Conservation (phyloP, 2,329 filamentous ascomycete genomes). For the Cercospora canescens region DNA sequence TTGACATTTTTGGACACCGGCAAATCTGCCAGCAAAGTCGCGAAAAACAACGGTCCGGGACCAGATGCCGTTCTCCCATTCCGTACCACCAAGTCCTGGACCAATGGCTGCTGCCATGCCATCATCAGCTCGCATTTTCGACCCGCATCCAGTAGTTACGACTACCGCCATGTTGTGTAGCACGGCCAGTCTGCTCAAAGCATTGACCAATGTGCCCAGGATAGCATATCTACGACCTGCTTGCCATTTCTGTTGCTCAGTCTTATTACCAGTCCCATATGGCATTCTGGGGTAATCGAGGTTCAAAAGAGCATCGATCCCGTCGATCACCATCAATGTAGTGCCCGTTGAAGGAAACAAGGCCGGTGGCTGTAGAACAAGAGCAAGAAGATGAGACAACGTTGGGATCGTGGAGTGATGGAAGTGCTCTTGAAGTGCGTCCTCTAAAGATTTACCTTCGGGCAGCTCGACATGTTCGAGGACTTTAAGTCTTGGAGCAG, state of each 20-base stretch:
- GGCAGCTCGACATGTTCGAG: background rate
- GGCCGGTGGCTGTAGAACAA: slow-evolving; percentile 67
- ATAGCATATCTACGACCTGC: slow-evolving; percentile 58
- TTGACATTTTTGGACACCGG: slow-evolving; percentile 47
- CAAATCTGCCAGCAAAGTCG: slow-evolving; percentile 58
- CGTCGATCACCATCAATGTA: slow-evolving; percentile 74
- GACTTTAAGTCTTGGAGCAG: slow-evolving; percentile 7
- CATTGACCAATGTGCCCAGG: slow-evolving; percentile 63
- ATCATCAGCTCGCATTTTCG: slow-evolving; percentile 64
- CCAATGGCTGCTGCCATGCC: slow-evolving; percentile 64
- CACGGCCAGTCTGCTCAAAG: slow-evolving; percentile 70
- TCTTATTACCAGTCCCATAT: slow-evolving; percentile 39
- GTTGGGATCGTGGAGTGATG: slow-evolving; percentile 63
- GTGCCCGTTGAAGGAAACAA: slow-evolving; percentile 63
- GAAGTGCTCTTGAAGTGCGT: slow-evolving; percentile 41
- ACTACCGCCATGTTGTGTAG: slow-evolving; percentile 72
- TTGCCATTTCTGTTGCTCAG: slow-evolving; percentile 50
- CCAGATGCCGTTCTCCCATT: slow-evolving; percentile 78
- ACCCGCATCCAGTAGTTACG: slow-evolving; percentile 76
- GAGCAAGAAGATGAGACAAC: slow-evolving; percentile 67
- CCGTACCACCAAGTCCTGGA: slow-evolving; percentile 70
- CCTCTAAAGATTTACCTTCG: background rate
- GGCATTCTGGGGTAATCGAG: slow-evolving; percentile 67
- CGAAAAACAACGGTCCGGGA: slow-evolving; percentile 76
- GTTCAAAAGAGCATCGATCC: slow-evolving; percentile 73